These are phyloP conservation scores for Neurospora crassa DNA, from an alignment of 2,329 filamentous ascomycete species.

Conservation along the genomic window DNA sequence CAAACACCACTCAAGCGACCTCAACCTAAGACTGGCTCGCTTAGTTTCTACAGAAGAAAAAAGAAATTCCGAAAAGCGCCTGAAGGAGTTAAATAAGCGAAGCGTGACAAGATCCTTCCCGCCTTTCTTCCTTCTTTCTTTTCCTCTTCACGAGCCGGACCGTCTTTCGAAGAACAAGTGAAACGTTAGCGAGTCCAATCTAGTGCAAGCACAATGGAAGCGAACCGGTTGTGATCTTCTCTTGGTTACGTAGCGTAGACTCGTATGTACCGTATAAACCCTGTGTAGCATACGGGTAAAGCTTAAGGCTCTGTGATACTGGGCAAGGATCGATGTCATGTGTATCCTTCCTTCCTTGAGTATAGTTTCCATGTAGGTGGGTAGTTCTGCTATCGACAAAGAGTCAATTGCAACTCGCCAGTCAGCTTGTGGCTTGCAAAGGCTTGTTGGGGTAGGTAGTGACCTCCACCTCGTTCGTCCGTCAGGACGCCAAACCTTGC, in stretches of 20 bases:
- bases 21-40: background rate
- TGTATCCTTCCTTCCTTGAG: background rate
- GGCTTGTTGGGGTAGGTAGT: background rate
- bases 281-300: background rate
- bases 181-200: background rate
- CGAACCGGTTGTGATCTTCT: background rate
- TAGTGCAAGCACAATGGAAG: background rate
- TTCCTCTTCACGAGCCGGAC: background rate
- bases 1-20: background rate
- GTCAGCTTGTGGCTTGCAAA: background rate
- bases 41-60: slow-evolving; percentile 55
- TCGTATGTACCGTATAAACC: background rate
- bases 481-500: background rate
- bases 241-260: background rate
- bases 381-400: background rate
- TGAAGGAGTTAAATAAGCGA: slow-evolving; percentile 39
- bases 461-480: background rate
- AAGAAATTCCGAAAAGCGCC: slow-evolving; percentile 35
- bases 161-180: background rate
- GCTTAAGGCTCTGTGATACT: background rate
- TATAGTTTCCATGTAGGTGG: background rate
- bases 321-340: no score
- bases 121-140: no score
- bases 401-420: no score
- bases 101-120: background rate